phyloP scores from a whole-genome alignment of 148 eudicot species.

The Amaranthus cruentus region DNA sequence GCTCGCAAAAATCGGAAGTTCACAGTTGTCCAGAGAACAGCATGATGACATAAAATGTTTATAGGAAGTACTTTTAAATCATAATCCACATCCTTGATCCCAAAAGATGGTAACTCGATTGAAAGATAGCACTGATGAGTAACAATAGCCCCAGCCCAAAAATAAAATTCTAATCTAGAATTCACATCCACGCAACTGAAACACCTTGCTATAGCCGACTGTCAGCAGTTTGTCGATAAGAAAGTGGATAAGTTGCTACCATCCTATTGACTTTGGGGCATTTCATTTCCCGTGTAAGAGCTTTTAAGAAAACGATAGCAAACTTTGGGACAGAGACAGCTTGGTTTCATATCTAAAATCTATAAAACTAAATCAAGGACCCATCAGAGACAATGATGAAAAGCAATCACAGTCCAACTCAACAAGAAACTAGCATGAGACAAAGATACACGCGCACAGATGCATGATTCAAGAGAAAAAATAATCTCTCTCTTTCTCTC shows the following conservation, averaged over 20 bases:
- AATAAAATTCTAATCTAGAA: background rate
- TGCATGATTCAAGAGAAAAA: background rate
- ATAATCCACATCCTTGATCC: too few species aligned
- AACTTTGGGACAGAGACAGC: too few species aligned
- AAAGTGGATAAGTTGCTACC: too few species aligned
- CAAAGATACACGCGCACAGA: background rate
- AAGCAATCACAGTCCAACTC: background rate
- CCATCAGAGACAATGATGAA: background rate
- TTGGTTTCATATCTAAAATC: too few species aligned
- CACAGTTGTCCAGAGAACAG: background rate
- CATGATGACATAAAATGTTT: background rate
- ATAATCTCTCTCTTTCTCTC: background rate
- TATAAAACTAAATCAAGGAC: background rate
- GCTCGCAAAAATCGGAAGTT: background rate
- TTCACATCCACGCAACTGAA: background rate
- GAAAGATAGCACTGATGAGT: background rate
- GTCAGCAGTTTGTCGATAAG: too few species aligned
- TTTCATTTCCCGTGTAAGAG: too few species aligned
- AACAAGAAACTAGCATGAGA: background rate
- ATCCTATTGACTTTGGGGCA: too few species aligned
- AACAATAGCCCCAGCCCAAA: background rate
- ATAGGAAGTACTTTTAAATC: background rate
- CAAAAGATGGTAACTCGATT: too few species aligned
- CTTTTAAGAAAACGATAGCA: too few species aligned
- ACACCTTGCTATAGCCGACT: background rate